These are phyloP conservation scores for Mangifera indica DNA, from an alignment of 345 rosid species.

Conservation along the genomic window DNA sequence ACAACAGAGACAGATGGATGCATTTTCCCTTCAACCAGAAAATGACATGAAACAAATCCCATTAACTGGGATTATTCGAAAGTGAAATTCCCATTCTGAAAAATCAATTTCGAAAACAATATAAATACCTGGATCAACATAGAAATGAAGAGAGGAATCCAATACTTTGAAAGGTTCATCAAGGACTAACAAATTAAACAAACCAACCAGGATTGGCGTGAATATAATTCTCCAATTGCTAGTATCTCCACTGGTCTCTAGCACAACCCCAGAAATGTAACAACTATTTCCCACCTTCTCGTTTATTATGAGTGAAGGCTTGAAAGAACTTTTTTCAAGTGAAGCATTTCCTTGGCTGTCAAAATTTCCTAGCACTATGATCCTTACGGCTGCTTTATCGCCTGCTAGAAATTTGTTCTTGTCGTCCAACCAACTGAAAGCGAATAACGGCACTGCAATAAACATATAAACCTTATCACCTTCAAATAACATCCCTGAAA, in stretches of 20 bases:
- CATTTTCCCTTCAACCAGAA: constrained; percentile 44
- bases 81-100: background rate
- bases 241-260: constrained; percentile 39
- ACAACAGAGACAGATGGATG: constrained; percentile 62
- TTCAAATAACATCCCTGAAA: background rate
- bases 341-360: constrained; percentile 44
- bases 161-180: constrained; percentile 61
- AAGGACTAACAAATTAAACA: constrained; percentile 52
- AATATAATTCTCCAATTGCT: constrained; percentile 57
- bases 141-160: constrained; percentile 81
- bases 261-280: constrained; percentile 57
- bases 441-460: constrained; percentile 43
- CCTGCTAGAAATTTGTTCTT: constrained; percentile 62
- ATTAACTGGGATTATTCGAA: background rate
- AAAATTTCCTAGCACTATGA: constrained; percentile 57
- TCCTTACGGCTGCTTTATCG: constrained; percentile 44
- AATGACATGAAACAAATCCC: background rate
- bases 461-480: background rate
- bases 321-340: constrained; percentile 42
- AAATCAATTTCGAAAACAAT: too few relatives aligned
- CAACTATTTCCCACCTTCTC: constrained; percentile 72
- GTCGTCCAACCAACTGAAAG: constrained; percentile 80
- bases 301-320: constrained; percentile 57
- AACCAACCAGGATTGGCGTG: constrained; percentile 57
- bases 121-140: constrained; percentile 57